Evolutionary conservation across 306 rosid genomes (phyloP).

Genomic region (Heteromeles arbutifolia): DNA sequence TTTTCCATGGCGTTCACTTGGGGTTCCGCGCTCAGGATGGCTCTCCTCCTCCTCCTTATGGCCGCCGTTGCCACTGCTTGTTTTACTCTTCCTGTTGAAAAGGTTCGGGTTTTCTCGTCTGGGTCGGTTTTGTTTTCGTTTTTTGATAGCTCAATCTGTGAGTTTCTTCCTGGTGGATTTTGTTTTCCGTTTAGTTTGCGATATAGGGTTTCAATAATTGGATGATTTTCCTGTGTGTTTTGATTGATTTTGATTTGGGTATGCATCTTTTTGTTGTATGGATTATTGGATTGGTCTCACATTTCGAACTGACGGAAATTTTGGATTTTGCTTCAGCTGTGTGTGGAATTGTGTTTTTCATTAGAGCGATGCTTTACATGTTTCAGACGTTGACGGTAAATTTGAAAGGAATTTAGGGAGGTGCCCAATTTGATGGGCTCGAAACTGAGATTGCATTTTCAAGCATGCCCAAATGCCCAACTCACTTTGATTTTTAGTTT

Average conservation of each 20-base stretch:
- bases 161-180: neutral
- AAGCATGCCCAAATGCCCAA: neutral
- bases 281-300: neutral
- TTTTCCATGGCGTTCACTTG: slow-evolving; percentile 61
- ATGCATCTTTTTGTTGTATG: neutral
- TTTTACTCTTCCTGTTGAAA: slow-evolving; percentile 77
- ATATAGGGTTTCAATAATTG: neutral
- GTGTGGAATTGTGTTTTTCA: neutral
- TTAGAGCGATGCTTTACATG: neutral
- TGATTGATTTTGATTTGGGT: neutral
- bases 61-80: slow-evolving; percentile 61
- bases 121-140: slow-evolving; percentile 7
- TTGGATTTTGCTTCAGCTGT: neutral
- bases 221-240: neutral
- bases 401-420: neutral
- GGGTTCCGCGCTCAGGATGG: slow-evolving; percentile 59
- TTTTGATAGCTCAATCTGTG: neutral
- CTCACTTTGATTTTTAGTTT: neutral
- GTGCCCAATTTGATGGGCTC: neutral
- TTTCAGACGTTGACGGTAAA: neutral
- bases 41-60: slow-evolving; percentile 54
- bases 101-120: slow-evolving; percentile 41
- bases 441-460: neutral
- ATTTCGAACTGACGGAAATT: neutral
- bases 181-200: neutral